These are phyloP conservation scores for Venturia carpophila DNA, from an alignment of 2,329 filamentous ascomycete genomes.

Conservation along the genomic window DNA sequence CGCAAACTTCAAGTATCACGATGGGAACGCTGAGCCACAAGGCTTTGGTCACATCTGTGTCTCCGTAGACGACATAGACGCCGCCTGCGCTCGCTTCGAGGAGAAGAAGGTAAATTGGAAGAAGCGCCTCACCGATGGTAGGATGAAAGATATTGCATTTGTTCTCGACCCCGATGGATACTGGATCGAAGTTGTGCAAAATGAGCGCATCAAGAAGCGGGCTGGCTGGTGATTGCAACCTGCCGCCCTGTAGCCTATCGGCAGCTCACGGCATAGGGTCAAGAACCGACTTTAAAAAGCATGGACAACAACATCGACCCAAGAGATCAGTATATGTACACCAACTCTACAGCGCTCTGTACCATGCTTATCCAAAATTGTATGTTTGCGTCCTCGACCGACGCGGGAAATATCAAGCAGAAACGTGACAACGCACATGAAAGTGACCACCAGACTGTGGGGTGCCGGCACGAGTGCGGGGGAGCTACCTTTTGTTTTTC, in stretches of 20 bases:
- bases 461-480: not conserved
- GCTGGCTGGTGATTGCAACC: slow-evolving; percentile 31
- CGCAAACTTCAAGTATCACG: slow-evolving; percentile 74
- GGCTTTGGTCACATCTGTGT: slow-evolving; percentile 92
- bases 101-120: slow-evolving; percentile 78
- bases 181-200: slow-evolving; percentile 73
- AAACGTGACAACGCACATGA: slow-evolving; percentile 1
- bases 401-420: not conserved
- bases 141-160: slow-evolving; percentile 91
- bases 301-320: not conserved
- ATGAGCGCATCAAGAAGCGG: slow-evolving; percentile 53
- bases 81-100: slow-evolving; percentile 81
- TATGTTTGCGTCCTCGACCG: not conserved
- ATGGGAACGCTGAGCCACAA: slow-evolving; percentile 84
- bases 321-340: not conserved
- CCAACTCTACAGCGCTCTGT: not conserved
- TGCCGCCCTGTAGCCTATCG: not conserved
- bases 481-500: not conserved
- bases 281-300: not conserved
- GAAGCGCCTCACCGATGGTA: slow-evolving; percentile 85
- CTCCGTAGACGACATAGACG: slow-evolving; percentile 78
- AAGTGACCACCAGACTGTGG: not conserved
- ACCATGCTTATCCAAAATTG: not conserved
- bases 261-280: not conserved
- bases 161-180: slow-evolving; percentile 74